A percentile compares a stretch with the other conserved stretches of the same genome.
Evolutionary conservation across 2,329 filamentous ascomycete genomes (phyloP).

Genomic region (Biscogniauxia sp.): DNA sequence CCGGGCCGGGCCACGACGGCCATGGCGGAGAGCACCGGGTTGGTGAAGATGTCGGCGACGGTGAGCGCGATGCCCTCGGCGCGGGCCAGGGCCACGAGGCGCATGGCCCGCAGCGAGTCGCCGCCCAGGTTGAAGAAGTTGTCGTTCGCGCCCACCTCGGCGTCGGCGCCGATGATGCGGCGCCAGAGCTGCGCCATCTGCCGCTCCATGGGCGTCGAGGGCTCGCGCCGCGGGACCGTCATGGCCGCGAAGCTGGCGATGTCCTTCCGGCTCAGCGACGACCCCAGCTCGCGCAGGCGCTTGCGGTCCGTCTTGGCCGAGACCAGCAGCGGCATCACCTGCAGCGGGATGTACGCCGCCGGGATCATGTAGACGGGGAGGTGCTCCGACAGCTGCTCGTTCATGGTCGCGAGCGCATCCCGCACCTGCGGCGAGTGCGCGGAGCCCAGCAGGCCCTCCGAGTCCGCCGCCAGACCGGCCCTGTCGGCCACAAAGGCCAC

Average conservation of each 20-base stretch:
- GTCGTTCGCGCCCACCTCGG: conserved; percentile 30
- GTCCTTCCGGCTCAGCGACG: conserved; percentile 40
- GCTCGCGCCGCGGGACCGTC: conserved; percentile 34
- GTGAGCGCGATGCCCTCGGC: conserved; percentile 39
- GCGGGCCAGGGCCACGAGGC: conserved; percentile 43
- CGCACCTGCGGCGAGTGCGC: conserved; percentile 25
- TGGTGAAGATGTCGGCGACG: conserved; percentile 46
- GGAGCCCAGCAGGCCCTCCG: conserved; percentile 24
- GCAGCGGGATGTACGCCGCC: conserved; percentile 44
- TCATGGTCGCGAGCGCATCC: conserved; percentile 29
- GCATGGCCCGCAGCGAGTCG: conserved; percentile 53
- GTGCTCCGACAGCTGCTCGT: conserved; percentile 32
- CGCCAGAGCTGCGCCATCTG: conserved; percentile 38
- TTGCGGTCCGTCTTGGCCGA: conserved; percentile 51
- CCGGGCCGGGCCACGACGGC: conserved; percentile 34
- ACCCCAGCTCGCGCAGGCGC: conserved; percentile 44
- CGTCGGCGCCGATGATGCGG: conserved; percentile 36
- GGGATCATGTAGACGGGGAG: conserved; percentile 47
- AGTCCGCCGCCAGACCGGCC: conserved; percentile 27
- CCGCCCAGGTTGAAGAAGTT: conserved; percentile 36
- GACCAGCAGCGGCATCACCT: conserved; percentile 45
- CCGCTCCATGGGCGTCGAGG: conserved; percentile 38
- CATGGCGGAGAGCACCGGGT: conserved; percentile 44
- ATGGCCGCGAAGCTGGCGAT: conserved; percentile 35
- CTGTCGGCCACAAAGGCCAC: conserved; percentile 42